phyloP scores from a whole-genome alignment of 305 asterid genomes.

The Withania somnifera region DNA sequence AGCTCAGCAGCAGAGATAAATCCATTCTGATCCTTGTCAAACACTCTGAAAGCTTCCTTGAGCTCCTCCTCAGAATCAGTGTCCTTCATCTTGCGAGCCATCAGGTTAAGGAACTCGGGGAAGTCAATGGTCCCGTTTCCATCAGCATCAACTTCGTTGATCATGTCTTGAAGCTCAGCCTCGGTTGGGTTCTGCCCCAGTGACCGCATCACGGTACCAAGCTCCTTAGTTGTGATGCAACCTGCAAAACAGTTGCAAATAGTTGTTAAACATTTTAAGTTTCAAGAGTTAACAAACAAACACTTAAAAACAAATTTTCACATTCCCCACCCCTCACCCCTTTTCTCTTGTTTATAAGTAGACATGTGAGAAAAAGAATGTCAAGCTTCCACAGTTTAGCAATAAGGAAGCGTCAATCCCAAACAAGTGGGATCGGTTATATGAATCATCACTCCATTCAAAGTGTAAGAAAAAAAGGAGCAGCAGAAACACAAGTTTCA shows the following conservation, averaged over 20 bases:
- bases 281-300: background rate
- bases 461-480: background rate
- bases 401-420: background rate
- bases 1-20: slow-evolving; percentile 86
- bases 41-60: slow-evolving; percentile 79
- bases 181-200: slow-evolving; percentile 82
- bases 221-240: slow-evolving; percentile 84
- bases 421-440: background rate
- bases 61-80: slow-evolving; percentile 90
- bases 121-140: slow-evolving; percentile 89
- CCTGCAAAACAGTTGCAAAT: slow-evolving; percentile 25
- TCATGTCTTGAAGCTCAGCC: slow-evolving; percentile 84
- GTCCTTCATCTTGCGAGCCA: slow-evolving; percentile 90
- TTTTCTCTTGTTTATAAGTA: background rate
- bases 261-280: background rate
- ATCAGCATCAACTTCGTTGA: slow-evolving; percentile 84
- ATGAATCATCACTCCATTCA: background rate
- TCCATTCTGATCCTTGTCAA: slow-evolving; percentile 80
- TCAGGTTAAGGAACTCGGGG: slow-evolving; percentile 87
- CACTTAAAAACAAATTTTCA: background rate
- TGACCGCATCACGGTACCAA: slow-evolving; percentile 83
- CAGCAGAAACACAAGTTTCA: background rate
- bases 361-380: background rate
- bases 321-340: no score
- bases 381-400: background rate